phyloP scores from a whole-genome alignment of 2,329 filamentous ascomycete species.

The Venturia nashicola region DNA sequence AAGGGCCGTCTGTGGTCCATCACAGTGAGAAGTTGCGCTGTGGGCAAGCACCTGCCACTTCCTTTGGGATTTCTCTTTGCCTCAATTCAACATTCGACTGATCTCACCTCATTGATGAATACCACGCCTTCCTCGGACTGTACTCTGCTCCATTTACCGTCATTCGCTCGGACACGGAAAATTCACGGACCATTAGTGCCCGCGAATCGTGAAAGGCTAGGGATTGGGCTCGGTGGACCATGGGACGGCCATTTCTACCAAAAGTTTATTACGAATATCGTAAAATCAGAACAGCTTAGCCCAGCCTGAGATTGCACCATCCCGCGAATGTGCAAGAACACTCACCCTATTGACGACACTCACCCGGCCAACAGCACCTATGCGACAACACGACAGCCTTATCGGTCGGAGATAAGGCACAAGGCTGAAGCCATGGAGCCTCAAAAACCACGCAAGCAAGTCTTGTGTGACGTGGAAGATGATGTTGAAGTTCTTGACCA shows the following conservation, averaged over 20 bases:
- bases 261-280: neutral
- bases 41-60: neutral
- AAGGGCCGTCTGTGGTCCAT: no score
- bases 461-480: neutral
- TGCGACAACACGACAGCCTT: neutral
- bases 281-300: neutral
- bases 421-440: neutral
- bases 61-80: neutral
- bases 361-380: neutral
- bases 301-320: neutral
- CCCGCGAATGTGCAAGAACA: neutral
- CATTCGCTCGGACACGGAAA: neutral
- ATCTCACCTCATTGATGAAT: neutral
- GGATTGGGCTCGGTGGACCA: neutral
- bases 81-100: neutral
- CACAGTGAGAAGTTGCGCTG: neutral
- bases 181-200: neutral
- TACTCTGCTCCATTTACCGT: neutral
- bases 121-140: neutral
- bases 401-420: neutral
- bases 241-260: neutral
- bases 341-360: neutral
- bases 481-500: neutral
- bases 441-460: neutral
- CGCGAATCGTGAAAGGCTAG: neutral